Conservation (phyloP, 257 asterid genomes). For the Solanum verrucosum region DNA sequence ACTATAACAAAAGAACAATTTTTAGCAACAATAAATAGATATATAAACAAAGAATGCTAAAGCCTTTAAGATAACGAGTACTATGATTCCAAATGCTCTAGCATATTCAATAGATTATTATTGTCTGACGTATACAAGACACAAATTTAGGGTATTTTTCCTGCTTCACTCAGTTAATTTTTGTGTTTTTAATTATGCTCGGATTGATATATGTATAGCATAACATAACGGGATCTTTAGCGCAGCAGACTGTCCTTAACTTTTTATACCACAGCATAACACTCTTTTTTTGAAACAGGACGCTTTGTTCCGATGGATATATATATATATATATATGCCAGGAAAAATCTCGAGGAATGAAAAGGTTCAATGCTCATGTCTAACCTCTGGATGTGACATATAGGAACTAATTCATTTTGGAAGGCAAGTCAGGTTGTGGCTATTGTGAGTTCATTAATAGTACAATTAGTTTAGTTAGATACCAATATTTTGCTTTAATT, state of each 20-base stretch:
- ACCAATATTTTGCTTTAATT: background rate
- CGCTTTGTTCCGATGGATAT: background rate
- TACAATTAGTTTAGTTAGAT: background rate
- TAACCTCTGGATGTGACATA: background rate
- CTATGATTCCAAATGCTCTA: background rate
- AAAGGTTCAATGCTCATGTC: background rate
- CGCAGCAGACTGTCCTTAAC: background rate
- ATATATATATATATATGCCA: background rate
- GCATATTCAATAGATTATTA: background rate
- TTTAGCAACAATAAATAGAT: background rate
- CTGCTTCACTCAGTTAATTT: background rate
- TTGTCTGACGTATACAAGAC: background rate
- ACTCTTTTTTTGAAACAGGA: background rate
- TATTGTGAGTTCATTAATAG: background rate
- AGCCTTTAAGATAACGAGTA: background rate
- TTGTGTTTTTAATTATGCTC: background rate
- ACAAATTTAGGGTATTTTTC: background rate
- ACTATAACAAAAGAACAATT: no score
- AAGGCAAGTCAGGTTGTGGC: slow-evolving; percentile 3
- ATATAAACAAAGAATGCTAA: no score
- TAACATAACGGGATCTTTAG: background rate
- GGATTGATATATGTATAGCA: background rate
- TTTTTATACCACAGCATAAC: background rate
- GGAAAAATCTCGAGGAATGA: background rate
- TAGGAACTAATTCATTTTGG: background rate